A percentile compares a stretch with the other conserved stretches of the same genome.
Conservation (phyloP, 2,329 filamentous ascomycete species). For the Aspergillus quadrilineatus region DNA sequence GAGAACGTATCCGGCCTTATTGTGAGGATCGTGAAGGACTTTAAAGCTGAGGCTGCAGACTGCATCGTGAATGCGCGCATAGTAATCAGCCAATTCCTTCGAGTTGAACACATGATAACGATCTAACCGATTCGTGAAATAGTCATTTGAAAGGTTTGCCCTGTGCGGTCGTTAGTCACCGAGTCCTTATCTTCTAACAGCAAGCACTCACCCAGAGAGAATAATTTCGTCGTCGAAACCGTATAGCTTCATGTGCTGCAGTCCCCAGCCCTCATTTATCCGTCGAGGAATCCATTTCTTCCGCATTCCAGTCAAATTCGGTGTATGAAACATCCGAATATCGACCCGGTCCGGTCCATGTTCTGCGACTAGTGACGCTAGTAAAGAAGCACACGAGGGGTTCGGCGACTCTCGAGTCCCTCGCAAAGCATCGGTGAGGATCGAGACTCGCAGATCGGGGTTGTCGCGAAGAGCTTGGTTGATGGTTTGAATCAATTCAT, state of each 20-base stretch:
- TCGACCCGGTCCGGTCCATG: slow-evolving; percentile 84
- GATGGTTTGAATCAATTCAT: slow-evolving; percentile 79
- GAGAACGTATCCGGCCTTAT: slow-evolving; percentile 51
- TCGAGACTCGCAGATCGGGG: slow-evolving; percentile 74
- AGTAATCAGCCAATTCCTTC: slow-evolving; percentile 77
- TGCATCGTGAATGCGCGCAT: slow-evolving; percentile 71
- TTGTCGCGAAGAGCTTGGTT: slow-evolving; percentile 72
- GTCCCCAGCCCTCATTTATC: slow-evolving; percentile 96
- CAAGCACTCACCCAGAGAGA: slow-evolving; percentile 68
- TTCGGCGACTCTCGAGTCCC: slow-evolving; percentile 87
- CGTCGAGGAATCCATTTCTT: slow-evolving; percentile 82
- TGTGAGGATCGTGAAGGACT: slow-evolving; percentile 58
- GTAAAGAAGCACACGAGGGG: slow-evolving; percentile 81
- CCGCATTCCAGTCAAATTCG: slow-evolving; percentile 82
- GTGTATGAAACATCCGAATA: slow-evolving; percentile 96
- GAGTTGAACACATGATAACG: slow-evolving; percentile 89
- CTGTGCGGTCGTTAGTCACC: slow-evolving; percentile 33
- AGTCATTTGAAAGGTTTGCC: slow-evolving; percentile 88
- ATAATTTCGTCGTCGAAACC: slow-evolving; percentile 94
- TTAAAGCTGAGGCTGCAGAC: slow-evolving; percentile 80
- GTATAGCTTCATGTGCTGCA: slow-evolving; percentile 99
- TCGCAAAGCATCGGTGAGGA: slow-evolving; percentile 85
- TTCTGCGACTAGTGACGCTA: slow-evolving; percentile 78
- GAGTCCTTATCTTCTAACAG: not conserved
- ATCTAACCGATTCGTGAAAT: slow-evolving; percentile 95